A percentile compares a stretch with the other conserved stretches of the same genome.
These are phyloP conservation scores for Diophrys sp. DNA, from an alignment of 73 alveolate genomes.

Conservation along the genomic window DNA sequence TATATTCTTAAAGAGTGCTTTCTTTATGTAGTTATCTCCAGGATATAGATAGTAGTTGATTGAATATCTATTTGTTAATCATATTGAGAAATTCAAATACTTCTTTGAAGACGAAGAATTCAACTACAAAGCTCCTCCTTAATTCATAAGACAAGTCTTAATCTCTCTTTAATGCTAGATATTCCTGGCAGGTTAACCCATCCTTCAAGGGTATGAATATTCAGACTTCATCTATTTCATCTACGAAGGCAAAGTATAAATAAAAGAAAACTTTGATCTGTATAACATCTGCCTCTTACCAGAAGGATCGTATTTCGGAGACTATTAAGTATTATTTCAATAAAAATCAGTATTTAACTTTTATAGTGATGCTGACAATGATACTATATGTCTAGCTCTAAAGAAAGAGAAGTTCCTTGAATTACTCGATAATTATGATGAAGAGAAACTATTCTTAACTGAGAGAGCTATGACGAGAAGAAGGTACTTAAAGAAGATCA, in stretches of 20 bases:
- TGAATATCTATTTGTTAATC: not conserved
- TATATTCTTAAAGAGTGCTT: not conserved
- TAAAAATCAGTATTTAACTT: slow-evolving; percentile 26
- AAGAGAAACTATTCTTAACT: slow-evolving; percentile 19
- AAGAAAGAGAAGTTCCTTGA: slow-evolving; percentile 15
- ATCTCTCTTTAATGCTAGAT: not conserved
- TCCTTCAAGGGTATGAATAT: not conserved
- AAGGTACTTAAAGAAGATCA: slow-evolving; percentile 41
- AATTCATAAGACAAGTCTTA: not conserved
- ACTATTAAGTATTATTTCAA: slow-evolving; percentile 28
- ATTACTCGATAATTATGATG: slow-evolving; percentile 33
- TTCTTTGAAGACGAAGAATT: slow-evolving; percentile 36
- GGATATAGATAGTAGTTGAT: not conserved
- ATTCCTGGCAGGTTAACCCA: not conserved
- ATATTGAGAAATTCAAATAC: not conserved
- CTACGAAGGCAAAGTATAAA: slow-evolving; percentile 29
- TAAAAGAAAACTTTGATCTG: slow-evolving; percentile 21
- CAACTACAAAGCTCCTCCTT: slow-evolving; percentile 13
- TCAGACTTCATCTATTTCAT: slow-evolving; percentile 19
- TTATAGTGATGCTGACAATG: not conserved
- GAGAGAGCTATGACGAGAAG: slow-evolving; percentile 43
- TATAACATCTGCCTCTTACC: slow-evolving; percentile 39
- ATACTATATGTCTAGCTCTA: slow-evolving; percentile 23
- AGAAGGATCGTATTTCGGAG: slow-evolving; percentile 46
- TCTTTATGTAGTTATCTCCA: not conserved